Percentiles rank a stretch among this genome's conserved stretches.
Conservation (phyloP, 1,284 basidiomycete species). For the Hemileia vastatrix region DNA sequence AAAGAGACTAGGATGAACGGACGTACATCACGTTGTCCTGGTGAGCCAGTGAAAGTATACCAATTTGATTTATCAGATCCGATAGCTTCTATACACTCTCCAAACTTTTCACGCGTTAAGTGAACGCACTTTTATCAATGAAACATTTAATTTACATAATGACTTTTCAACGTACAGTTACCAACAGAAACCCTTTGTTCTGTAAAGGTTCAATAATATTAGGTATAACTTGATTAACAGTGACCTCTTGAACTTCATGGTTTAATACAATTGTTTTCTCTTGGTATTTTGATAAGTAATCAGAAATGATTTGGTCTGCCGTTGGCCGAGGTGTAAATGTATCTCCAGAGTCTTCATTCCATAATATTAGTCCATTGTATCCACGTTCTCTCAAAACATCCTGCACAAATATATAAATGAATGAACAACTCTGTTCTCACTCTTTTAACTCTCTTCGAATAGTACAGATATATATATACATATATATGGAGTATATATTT, state of each 20-base stretch:
- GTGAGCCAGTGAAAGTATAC: not conserved
- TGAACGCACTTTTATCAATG: too few relatives aligned
- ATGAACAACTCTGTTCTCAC: not conserved
- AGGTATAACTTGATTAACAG: not conserved
- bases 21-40: not conserved
- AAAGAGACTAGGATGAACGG: not conserved
- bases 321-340: not conserved
- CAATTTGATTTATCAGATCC: too few relatives aligned
- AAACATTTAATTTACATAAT: not conserved
- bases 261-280: constrained; percentile 8
- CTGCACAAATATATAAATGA: not conserved
- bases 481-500: too few relatives aligned
- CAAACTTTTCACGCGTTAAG: too few relatives aligned
- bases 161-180: not conserved
- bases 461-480: too few relatives aligned
- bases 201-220: not conserved
- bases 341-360: not conserved
- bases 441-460: not conserved
- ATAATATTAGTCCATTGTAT: not conserved
- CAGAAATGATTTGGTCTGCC: not conserved
- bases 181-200: not conserved
- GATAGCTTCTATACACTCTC: too few relatives aligned
- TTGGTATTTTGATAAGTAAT: constrained; percentile 9
- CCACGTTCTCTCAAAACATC: not conserved
- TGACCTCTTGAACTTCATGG: not conserved